Evolutionary conservation across 805 yeast genomes (phyloP).

Genomic region (Sungouiella thailandica): DNA sequence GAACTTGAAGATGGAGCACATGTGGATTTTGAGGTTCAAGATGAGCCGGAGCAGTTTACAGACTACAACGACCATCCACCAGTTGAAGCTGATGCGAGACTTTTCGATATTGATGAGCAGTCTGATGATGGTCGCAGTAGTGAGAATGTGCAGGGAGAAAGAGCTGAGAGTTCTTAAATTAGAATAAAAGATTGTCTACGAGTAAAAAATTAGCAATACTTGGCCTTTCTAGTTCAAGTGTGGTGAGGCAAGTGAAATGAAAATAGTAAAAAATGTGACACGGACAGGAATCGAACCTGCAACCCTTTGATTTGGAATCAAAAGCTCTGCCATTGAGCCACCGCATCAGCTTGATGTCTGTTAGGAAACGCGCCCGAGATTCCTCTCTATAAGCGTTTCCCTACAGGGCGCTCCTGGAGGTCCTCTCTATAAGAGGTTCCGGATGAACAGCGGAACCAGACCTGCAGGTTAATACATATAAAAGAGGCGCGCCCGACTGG

Average conservation of each 20-base stretch:
- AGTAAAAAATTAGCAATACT: background rate
- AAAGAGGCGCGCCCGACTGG: too few species aligned
- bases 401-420: too few species aligned
- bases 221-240: too few species aligned
- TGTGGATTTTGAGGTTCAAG: slow-evolving; percentile 18
- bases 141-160: background rate
- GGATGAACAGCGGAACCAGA: too few species aligned
- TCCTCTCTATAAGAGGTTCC: too few species aligned
- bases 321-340: slow-evolving; percentile 20
- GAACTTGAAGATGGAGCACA: slow-evolving; percentile 30
- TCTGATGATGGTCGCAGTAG: slow-evolving; percentile 13
- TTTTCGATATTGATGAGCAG: slow-evolving; percentile 30
- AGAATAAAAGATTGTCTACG: background rate
- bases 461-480: too few species aligned
- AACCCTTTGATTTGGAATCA: slow-evolving; percentile 18
- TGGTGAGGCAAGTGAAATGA: background rate
- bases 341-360: too few species aligned
- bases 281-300: slow-evolving; percentile 21
- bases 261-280: slow-evolving; percentile 8
- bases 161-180: background rate
- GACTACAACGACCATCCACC: slow-evolving; percentile 12
- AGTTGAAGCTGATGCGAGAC: slow-evolving; percentile 16
- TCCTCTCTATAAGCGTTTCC: too few species aligned
- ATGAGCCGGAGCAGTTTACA: slow-evolving; percentile 14
- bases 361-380: too few species aligned